Base-by-base conservation (phyloP, 129 eudicot species). In the Ambrosia trifida region DNA sequence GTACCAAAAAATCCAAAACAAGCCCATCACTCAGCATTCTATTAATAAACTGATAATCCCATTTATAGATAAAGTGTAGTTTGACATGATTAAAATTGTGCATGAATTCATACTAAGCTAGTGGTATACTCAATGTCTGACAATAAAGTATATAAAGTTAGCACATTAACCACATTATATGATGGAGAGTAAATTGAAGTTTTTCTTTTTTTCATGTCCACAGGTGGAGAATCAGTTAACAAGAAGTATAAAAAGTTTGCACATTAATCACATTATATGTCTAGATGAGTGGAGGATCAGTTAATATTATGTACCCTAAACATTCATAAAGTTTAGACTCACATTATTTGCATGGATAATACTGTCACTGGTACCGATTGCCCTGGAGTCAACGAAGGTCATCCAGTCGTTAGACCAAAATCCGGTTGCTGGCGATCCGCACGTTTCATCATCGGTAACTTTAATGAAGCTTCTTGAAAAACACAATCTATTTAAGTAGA, bases 341-440 rank as follows among this genome's bases (percentile, higher is more conserved):
- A 24, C 0, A 53, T 7, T 20, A 10, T 36, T 50, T 57, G 14
- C 12, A 74, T 52, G 72, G 45, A 52, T 46, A 14, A 11, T 17
- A 60, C 10, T 45, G 63, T 3, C 56, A 47, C 68, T 44, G 32
- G 40, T 64, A 47, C 71, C 58, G 41, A 33, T 70, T n/a, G 40
- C 64, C 3, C 54, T 45, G 75, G 73, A 2, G 24, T 51, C 47
- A 33, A 40, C 83, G 61, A 85, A 43, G 79, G 77, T 54, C 94
- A 80, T 4, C 85, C 89, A 2, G 87, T 73, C n/a, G 52, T 70
- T 46, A 57, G 94, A 64, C 79, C 94, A 11, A 82, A 71, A 51
- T 83, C 84, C 51, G 94, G 94, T 57, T 70, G 65, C 75, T 71
- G 75, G 75, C 30, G 75, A 56, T 71, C 75, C 14, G 38, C 75